Conservation (phyloP, 306 rosid genomes). For the Vigna unguiculata region DNA sequence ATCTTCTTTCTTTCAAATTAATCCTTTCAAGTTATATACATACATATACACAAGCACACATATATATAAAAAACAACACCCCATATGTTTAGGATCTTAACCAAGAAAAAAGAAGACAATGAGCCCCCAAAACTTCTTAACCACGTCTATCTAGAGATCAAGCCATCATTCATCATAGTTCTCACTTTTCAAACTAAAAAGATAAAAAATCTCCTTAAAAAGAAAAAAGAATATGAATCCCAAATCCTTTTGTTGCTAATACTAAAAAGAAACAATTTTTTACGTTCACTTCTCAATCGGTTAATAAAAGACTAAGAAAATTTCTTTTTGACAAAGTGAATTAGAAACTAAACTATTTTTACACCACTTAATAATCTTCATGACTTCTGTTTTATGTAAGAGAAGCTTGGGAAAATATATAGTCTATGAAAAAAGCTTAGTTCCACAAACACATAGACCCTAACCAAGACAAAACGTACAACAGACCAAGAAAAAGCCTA, state of each 20-base stretch:
- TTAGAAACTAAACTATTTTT: slow-evolving; percentile 27
- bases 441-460: not conserved
- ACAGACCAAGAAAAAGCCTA: slow-evolving; percentile 26
- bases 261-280: not conserved
- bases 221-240: slow-evolving; percentile 32
- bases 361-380: slow-evolving; percentile 13
- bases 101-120: slow-evolving; percentile 32
- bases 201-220: not conserved
- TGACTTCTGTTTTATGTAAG: not conserved
- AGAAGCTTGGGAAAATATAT: slow-evolving; percentile 3
- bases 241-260: slow-evolving; percentile 5
- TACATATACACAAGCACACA: not conserved
- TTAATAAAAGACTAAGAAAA: slow-evolving; percentile 24
- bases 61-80: not conserved
- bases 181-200: not conserved
- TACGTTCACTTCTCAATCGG: slow-evolving; percentile 13
- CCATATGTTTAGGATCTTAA: not conserved
- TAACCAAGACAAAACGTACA: slow-evolving; percentile 33
- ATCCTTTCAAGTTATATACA: too few species aligned
- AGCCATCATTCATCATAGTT: slow-evolving; percentile 19
- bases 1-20: too few species aligned
- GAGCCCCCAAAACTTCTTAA: slow-evolving; percentile 23
- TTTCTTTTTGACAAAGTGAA: slow-evolving; percentile 27
- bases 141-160: slow-evolving; percentile 38
- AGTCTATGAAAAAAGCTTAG: not conserved